A percentile compares a stretch with the other conserved stretches of the same genome.
These are phyloP conservation scores for Podila minutissima DNA, from an alignment of 192 early-diverging fungal species.

Conservation along the genomic window DNA sequence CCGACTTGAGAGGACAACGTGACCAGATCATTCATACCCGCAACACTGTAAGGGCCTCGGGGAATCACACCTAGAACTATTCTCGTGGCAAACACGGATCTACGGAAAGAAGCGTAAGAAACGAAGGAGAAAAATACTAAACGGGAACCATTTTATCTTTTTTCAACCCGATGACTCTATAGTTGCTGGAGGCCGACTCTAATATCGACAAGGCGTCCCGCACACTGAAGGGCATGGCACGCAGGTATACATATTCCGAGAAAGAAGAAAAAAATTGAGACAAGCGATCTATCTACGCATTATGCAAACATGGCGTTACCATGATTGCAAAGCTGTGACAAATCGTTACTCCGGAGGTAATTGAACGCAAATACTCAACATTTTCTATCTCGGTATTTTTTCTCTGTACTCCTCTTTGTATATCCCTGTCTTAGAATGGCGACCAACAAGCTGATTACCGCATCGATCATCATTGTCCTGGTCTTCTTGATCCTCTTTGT, in stretches of 20 bases:
- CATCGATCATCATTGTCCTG: conserved; percentile 83
- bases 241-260: conserved; percentile 57
- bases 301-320: too few relatives aligned
- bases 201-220: conserved; percentile 74
- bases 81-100: too few relatives aligned
- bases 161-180: conserved; percentile 6
- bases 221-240: conserved; percentile 78
- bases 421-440: conserved; percentile 69
- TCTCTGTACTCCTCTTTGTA: not conserved
- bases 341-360: not conserved
- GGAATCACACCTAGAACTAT: not conserved
- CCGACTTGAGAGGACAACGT: conserved; percentile 84
- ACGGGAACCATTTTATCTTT: not conserved
- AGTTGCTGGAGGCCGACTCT: conserved; percentile 81
- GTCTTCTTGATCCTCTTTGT: conserved; percentile 86
- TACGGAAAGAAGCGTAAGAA: too few relatives aligned
- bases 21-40: conserved; percentile 90
- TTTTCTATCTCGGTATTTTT: not conserved
- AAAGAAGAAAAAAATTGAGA: too few relatives aligned
- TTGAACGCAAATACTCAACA: too few relatives aligned
- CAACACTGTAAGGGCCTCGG: conserved; percentile 74
- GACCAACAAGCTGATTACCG: conserved; percentile 89
- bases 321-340: not conserved
- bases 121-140: too few relatives aligned
- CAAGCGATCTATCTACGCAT: too few relatives aligned